Base-by-base conservation (phyloP, 345 rosid genomes). In the Citrus reticulata region DNA sequence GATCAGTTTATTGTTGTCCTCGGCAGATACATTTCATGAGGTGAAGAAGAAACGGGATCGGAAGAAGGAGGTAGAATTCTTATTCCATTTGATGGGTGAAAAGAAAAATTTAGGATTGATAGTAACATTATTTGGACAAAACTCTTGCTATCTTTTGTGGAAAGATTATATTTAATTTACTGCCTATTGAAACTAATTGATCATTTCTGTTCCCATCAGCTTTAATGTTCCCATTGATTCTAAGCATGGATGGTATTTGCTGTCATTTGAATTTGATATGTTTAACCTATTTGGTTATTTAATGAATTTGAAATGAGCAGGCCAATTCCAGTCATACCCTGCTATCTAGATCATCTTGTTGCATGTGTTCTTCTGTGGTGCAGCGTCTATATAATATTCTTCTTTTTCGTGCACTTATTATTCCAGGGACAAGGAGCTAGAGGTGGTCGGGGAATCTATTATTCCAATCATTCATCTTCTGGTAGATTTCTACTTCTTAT, bases 11-110 rank as follows among this genome's bases (percentile, higher is more conserved):
- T 72, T 61, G 20, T 57, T 77, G 27, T 74, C 54, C 51, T 11
- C 81, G 78, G 84, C 88, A 95, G 98, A 95, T 90, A 93, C 99
- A 30, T 95, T 93, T 86, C 99, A 93, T 55, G 95, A 93, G 83
- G 99, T 95, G 79, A 90, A 81, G 84, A 92, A 90, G 75, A 93
- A 87, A 76, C 88, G 82, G 32, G 91, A 91, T 70, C 73, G 86
- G 82, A 92, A 77, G 83, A 93, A 89, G 66, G 93, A 93, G 97
- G 97, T 90, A 83, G 84, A 61, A 25, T 66, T 77, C 22, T 71
- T 75, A 27, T 71, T 59, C 42, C 68, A 65, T 69, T n/a, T 42
- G 61, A 68, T 30, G 7, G 60, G 11, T 66, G n/a, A 34, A 55
- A 8, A 22, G 54, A 39, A 68, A 68, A 68, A 68, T 39, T 39